These are phyloP conservation scores for Metschnikowia orientalis DNA, from an alignment of 805 yeast species.

Conservation along the genomic window DNA sequence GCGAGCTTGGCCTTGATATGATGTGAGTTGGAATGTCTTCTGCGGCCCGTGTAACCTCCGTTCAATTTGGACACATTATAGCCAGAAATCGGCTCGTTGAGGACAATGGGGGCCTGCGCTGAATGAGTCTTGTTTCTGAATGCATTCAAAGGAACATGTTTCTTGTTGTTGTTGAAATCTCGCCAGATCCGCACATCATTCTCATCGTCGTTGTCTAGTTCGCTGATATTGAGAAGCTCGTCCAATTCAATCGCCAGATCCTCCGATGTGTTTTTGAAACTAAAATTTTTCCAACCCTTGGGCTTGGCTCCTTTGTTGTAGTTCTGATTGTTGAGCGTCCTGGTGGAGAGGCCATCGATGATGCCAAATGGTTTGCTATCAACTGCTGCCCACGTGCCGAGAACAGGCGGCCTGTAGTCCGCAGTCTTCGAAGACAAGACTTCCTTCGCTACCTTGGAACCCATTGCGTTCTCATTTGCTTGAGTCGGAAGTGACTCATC, in stretches of 20 bases:
- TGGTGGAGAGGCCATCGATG: conserved; percentile 89
- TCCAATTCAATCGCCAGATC: conserved; percentile 53
- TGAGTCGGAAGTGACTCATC: conserved; percentile 78
- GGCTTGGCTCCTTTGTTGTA: conserved; percentile 13
- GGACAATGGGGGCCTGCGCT: conserved; percentile 22
- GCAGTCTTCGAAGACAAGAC: conserved; percentile 83
- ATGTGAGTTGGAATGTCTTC: conserved; percentile 11
- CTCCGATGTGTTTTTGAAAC: conserved; percentile 20
- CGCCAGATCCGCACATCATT: conserved; percentile 49
- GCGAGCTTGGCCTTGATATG: conserved; percentile 15
- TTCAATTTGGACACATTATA: conserved; percentile 26
- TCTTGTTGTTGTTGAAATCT: conserved; percentile 42
- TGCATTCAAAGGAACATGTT: conserved; percentile 76
- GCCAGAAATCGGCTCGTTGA: conserved; percentile 24
- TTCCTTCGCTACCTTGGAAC: conserved; percentile 86
- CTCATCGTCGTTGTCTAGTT: conserved; percentile 68
- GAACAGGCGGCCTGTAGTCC: conserved; percentile 83
- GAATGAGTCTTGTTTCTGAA: conserved; percentile 63
- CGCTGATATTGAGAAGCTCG: conserved; percentile 84
- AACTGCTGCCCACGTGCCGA: conserved; percentile 88
- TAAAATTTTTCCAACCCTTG: conserved; percentile 22
- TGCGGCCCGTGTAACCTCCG: conserved; percentile 21
- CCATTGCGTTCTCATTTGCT: conserved; percentile 46
- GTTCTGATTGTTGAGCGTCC: conserved; percentile 51
- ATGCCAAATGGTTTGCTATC: conserved; percentile 82